Percentiles rank a stretch among this genome's conserved stretches.
Conservation (phyloP, 805 yeast genomes). For the Hyphopichia homilentoma region DNA sequence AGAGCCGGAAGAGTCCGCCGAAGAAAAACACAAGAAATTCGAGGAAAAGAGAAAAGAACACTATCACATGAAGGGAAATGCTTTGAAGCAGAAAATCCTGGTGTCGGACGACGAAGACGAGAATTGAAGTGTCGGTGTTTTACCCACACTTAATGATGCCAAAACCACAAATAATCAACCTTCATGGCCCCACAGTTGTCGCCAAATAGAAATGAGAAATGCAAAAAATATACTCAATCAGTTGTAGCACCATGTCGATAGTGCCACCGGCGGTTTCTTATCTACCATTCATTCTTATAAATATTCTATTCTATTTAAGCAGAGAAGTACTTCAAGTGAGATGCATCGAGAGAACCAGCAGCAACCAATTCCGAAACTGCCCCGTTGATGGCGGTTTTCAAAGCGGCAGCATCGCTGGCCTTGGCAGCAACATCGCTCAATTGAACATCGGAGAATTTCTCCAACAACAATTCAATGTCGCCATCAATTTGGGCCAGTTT, state of each 20-base stretch:
- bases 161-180: no score
- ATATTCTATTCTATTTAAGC: slow-evolving; percentile 1
- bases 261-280: no score
- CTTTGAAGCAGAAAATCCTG: slow-evolving; percentile 33
- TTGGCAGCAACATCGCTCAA: slow-evolving; percentile 71
- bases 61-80: slow-evolving; percentile 58
- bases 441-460: slow-evolving; percentile 73
- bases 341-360: slow-evolving; percentile 52
- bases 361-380: slow-evolving; percentile 51
- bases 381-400: slow-evolving; percentile 57
- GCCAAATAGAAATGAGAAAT: no score
- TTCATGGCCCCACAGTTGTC: no score
- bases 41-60: slow-evolving; percentile 79
- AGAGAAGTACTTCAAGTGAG: slow-evolving; percentile 51
- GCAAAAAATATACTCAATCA: no score
- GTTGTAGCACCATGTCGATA: no score
- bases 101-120: slow-evolving; percentile 25
- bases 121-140: no score
- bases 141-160: no score
- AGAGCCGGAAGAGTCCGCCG: slow-evolving; percentile 41
- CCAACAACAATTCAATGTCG: slow-evolving; percentile 78
- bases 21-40: slow-evolving; percentile 61
- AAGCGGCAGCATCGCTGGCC: slow-evolving; percentile 53
- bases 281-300: no score
- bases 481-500: slow-evolving; percentile 66